Evolutionary conservation across 192 early-diverging fungal species (phyloP), one percentile per base, ranked within the genome.

Genomic region (Entomortierella parvispora): DNA sequence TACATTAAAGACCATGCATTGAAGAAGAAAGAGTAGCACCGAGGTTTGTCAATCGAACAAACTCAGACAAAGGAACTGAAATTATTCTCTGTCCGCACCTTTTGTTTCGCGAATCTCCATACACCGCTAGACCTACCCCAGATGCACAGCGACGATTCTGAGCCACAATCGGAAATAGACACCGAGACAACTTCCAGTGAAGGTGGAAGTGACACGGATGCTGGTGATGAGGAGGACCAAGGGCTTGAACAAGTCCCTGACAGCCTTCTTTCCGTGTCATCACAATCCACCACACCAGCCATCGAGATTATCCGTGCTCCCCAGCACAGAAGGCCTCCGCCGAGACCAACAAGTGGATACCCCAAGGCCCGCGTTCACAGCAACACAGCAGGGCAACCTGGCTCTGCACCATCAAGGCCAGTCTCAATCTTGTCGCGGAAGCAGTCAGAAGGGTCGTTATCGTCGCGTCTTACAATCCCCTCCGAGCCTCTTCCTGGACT

Each of bases 381-480:
- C 20, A 6, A 26, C 32, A 14, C 15, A 15, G 11, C 40, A n/a
- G n/a, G n/a, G n/a, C n/a, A n/a, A 17, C 10, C 57, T 5, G 22
- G 20, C 10, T 6, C 56, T 29, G 59, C 72, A 6, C 65, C 72
- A 20, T 62, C 59, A 9, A 31, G 40, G 23, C 33, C 58, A 7
- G 37, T 10, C 37, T 40, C 37, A 12, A 17, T 56, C 18, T 23
- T 76, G 33, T 18, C 49, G 14, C 23, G 59, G 22, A 76, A 76
- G 52, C 57, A 76, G 20, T 76, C 72, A 0, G 72, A 67, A 26
- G 65, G 65, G 1, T 53, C 58, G 2, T 53, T 76, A 14, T 58
- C 52, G 0, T 62, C 68, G 15, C 60, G 18, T 28, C 15, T 70
- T 20, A 29, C 68, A 2, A 42, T 68, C 31, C 57, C 65, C 8